Evolutionary conservation across 257 asterid species (phyloP), one percentile per base, ranked within the genome.

Genomic region (Euphrasia confusa): DNA sequence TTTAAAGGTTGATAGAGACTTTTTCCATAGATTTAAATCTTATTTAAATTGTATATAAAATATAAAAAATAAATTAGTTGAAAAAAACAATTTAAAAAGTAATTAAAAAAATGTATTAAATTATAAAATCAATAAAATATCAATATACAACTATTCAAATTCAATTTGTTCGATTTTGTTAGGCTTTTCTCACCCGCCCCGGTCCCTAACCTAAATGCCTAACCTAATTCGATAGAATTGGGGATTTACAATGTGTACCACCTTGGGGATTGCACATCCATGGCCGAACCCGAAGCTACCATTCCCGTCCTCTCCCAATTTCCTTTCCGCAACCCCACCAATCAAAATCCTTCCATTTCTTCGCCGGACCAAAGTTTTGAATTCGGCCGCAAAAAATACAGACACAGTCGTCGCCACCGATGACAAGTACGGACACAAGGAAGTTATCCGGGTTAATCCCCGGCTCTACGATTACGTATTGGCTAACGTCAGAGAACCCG

Each of bases 401-500:
- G 73, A 77, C 63, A 71, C 85, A 6, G 77, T 80, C 13, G 66
- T 75, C 24, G 78, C 86, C 10, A 71, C 74, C 45, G 87, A 80
- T 61, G 81, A 64, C n/a, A 84, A 55, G 9, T 86, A 84, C 50
- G 91, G 97, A 33, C 77, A 66, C 32, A 92, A 92, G 84, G 88
- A 89, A 72, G 85, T 89, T 44, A 84, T 89, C 61, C 80, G 96
- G 61, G 77, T 92, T 17, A 86, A 81, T 74, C 88, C 89, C 1
- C 59, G 78, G 64, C 81, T 92, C 8, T 89, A 89, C 65, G 84
- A 84, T 63, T 92, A 92, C 78, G 58, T 89, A 60, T 67, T 92
- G 82, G 73, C 77, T 40, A 92, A 92, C 75, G 89, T 86, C 28
- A 84, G 96, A 77, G 99, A 92, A 74, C 93, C 97, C 40, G 54